phyloP scores from a whole-genome alignment of 2,329 filamentous ascomycete species.

The Diplodia corticola region DNA sequence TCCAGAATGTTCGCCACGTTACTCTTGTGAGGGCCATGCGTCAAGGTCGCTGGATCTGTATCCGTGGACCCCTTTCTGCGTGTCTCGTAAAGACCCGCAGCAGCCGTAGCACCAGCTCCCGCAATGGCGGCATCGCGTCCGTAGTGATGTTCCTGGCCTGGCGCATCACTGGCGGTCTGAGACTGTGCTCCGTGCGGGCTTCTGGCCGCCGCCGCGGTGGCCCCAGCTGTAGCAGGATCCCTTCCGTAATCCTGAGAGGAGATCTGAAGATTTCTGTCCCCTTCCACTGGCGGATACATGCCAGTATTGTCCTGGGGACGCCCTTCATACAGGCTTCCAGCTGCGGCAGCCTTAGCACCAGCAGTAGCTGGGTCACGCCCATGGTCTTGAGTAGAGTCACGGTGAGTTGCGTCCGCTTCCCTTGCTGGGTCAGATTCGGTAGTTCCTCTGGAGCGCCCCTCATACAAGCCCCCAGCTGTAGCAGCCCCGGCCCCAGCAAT shows the following conservation, averaged over 20 bases:
- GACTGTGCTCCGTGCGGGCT: background rate
- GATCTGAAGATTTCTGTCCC: background rate
- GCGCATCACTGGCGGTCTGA: background rate
- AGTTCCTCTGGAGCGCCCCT: background rate
- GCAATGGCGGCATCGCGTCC: conserved; percentile 33
- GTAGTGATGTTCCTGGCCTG: conserved; percentile 29
- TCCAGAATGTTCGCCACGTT: conserved; percentile 19
- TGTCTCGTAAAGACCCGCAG: conserved; percentile 27
- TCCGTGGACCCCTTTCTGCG: background rate
- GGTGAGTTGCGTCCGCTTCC: too few relatives aligned
- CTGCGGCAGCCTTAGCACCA: conserved; percentile 29
- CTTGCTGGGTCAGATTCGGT: too few relatives aligned
- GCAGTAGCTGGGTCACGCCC: conserved; percentile 31
- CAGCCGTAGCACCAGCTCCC: conserved; percentile 29
- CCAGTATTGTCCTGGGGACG: background rate
- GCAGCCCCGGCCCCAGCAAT: conserved; percentile 31
- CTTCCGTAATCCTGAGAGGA: background rate
- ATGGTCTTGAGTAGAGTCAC: too few relatives aligned
- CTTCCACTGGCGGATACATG: background rate
- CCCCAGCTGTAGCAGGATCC: background rate
- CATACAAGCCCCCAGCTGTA: conserved; percentile 28
- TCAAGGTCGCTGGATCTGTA: conserved; percentile 7
- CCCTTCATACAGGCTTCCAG: conserved; percentile 26
- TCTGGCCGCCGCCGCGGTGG: background rate
- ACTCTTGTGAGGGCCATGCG: conserved; percentile 16